Conservation (phyloP, 2,329 filamentous ascomycete genomes). For the Lecanoromycetidae sp. region DNA sequence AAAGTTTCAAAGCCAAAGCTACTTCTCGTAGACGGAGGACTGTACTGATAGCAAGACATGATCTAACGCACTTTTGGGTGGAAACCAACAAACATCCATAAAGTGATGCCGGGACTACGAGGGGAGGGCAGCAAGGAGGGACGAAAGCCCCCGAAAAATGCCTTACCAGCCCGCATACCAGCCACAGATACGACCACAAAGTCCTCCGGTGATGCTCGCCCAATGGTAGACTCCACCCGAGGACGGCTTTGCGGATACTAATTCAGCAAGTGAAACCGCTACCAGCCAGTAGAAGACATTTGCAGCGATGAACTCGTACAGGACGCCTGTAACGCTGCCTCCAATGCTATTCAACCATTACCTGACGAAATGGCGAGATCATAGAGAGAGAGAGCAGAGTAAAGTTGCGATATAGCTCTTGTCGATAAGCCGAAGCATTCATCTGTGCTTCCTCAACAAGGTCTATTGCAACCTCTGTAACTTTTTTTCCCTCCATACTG, state of each 20-base stretch:
- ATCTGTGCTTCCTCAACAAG: slow-evolving; percentile 27
- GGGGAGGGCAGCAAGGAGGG: too few species aligned
- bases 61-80: too few species aligned
- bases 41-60: too few species aligned
- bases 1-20: too few species aligned
- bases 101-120: too few species aligned
- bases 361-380: slow-evolving; percentile 50
- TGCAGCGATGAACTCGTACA: slow-evolving; percentile 45
- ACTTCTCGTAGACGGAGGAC: too few species aligned
- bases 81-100: too few species aligned
- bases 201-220: slow-evolving; percentile 47
- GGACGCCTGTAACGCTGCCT: slow-evolving; percentile 47
- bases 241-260: slow-evolving; percentile 49
- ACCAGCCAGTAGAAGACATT: slow-evolving; percentile 40
- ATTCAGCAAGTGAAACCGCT: slow-evolving; percentile 47
- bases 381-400: slow-evolving; percentile 46
- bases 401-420: slow-evolving; percentile 53
- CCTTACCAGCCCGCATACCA: slow-evolving; percentile 32
- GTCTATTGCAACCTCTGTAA: too few species aligned
- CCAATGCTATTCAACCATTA: slow-evolving; percentile 55
- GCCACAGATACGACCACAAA: slow-evolving; percentile 40
- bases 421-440: slow-evolving; percentile 52
- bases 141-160: too few species aligned
- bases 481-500: too few species aligned
- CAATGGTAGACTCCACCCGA: slow-evolving; percentile 51